Percentiles rank a stretch among this genome's conserved stretches.
Conservation (phyloP, 768 basidiomycete genomes). For the Mycena chlorophos region DNA sequence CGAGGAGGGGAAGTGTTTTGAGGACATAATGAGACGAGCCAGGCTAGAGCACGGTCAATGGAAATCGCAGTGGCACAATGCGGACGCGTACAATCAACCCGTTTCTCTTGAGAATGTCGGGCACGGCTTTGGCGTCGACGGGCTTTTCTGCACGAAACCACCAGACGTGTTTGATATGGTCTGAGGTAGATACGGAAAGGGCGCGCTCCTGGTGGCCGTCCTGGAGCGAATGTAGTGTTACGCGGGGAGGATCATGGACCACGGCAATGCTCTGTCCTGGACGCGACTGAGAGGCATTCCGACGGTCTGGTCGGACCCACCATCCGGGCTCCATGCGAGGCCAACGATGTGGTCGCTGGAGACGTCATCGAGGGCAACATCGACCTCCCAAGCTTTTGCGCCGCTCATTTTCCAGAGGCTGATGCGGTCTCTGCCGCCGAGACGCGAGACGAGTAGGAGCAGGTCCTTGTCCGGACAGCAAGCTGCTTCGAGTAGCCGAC, state of each 20-base stretch:
- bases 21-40: conserved; percentile 76
- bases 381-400: conserved; percentile 79
- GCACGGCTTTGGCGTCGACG: conserved; percentile 46
- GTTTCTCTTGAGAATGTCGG: conserved; percentile 75
- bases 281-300: conserved; percentile 8
- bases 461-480: conserved; percentile 89
- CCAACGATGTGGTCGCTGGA: conserved; percentile 53
- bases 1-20: conserved; percentile 67
- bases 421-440: conserved; percentile 68
- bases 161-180: conserved; percentile 58
- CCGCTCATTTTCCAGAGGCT: conserved; percentile 83
- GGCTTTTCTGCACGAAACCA: conserved; percentile 63
- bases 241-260: conserved; percentile 63
- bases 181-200: conserved; percentile 37
- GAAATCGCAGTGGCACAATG: conserved; percentile 23
- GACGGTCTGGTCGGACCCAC: conserved; percentile 38
- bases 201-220: conserved; percentile 61
- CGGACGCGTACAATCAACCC: conserved; percentile 53
- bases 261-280: conserved; percentile 72
- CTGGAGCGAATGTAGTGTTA: conserved; percentile 77
- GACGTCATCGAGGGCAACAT: conserved; percentile 50
- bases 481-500: conserved; percentile 59
- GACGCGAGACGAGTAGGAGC: conserved; percentile 62
- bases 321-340: conserved; percentile 82
- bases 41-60: conserved; percentile 46